Base-by-base conservation (phyloP, 2,329 filamentous ascomycete genomes). In the Keithomyces neogunnii region DNA sequence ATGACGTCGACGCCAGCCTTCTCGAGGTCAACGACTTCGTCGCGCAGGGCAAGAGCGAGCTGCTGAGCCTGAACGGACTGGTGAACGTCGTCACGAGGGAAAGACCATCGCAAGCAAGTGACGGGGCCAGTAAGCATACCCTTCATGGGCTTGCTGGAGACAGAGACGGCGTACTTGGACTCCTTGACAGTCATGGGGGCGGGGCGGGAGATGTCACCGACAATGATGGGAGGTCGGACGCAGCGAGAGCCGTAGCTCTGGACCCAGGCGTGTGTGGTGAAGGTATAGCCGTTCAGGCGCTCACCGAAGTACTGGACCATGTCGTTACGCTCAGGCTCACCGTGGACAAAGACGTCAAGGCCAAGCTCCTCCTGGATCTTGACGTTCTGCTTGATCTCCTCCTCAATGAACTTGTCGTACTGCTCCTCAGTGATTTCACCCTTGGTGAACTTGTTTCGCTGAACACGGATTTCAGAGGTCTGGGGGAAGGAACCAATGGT, bases 281-380 rank as follows among this genome's bases (percentile, higher is more conserved):
- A 99, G 70, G 90, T 87, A 73, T 97, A 99, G 67, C 93, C 93
- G 66, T 95, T 84, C 57, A 99, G 82, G 67, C 89, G 88, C 84
- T 99, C 93, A 74, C 93, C 93, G 65, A 99, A 99, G 85, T 96
- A 99, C 77, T 99, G 93, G 50, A 99, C 93, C 93, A 99, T 99
- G 85, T 99, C 93, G 78, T 99, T 99, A 73, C 93, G 90, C 84
- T 99, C 93, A 55, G 93, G 93, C 82, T 99, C 93, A 70, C 93
- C 93, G 80, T 99, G 93, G 59, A 99, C 93, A 69, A 88, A 89
- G 71, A 99, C 93, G 64, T 99, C 93, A 51, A 99, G 86, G 72
- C 84, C 90, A 66, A 99, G 91, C 78, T 97, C 93, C 66, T 97
- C 90, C 78, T 99, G 93, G 73, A 97, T 88, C 80, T 90, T 88